Base-by-base conservation (phyloP, 1,284 basidiomycete species). In the Tylopilus sp. region DNA sequence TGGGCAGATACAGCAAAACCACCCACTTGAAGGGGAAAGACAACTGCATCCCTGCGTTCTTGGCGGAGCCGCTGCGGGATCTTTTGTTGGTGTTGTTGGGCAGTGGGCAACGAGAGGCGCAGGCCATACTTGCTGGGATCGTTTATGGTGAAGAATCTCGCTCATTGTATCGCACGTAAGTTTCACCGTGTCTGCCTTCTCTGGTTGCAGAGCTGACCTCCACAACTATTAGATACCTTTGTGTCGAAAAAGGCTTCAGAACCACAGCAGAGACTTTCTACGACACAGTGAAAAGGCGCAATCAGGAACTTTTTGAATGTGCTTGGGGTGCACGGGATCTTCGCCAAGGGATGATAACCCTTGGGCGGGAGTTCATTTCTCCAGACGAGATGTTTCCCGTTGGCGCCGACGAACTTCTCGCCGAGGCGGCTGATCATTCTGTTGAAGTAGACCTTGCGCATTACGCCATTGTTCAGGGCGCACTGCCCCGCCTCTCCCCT, bases 381-480 rank as follows among this genome's bases (percentile, higher is more conserved):
- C 29, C 44, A 0, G 7, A 56, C 1, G 26, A 46, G 7, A 26
- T 28, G 0, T 52, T 56, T 21, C 40, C 46, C 3, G 6, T 4
- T 14, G 38, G 45, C 37, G 34, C 37, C 0, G 46, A 58, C 0
- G 36, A 54, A 4, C 7, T 60, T 1, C 44, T 58, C 1, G 44
- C 55, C 0, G 55, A 58, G 33, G 46, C 51, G 7, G 44, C 55
- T 0, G 58, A 58, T 8, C 55, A 58, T 18, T 60, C 47, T 1
- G 46, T 33, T 0, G 11, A 40, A 1, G 26, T 51, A 0, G 55
- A 60, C 14, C 20, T 30, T 1, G 0, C 46, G 0, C 46, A 54
- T 15, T 56, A 56, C 9, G 46, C 51, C 0, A 3, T 44, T 0
- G 24, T 50, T 24, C 44, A 47, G 0, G 52, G 53, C 5, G 33